Evolutionary conservation across 2,329 filamentous ascomycete genomes (phyloP).

Genomic region (Zalaria sp.): DNA sequence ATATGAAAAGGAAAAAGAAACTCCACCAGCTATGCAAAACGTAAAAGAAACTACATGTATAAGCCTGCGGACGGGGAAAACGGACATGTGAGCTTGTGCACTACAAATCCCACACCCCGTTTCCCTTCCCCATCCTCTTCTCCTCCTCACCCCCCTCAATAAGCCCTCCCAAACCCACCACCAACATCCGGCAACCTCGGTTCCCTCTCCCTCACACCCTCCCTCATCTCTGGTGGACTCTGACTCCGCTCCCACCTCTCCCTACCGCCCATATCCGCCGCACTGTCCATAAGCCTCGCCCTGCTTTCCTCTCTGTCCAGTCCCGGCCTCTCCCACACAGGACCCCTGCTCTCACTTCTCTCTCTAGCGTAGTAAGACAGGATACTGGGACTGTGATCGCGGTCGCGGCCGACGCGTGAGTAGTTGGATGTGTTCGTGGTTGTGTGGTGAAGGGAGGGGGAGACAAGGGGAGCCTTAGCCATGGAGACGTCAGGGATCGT

Average conservation of each 20-base stretch:
- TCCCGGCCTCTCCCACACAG: neutral
- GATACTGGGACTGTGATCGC: slow-evolving; percentile 8
- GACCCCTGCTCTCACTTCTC: slow-evolving; percentile 3
- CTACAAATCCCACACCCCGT: neutral
- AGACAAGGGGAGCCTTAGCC: slow-evolving; percentile 17
- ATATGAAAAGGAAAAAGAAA: too few species aligned
- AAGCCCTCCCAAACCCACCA: slow-evolving; percentile 11
- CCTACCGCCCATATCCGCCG: slow-evolving; percentile 17
- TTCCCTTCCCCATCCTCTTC: neutral
- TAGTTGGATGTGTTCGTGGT: slow-evolving; percentile 10
- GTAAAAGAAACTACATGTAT: too few species aligned
- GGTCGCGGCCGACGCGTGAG: slow-evolving; percentile 12
- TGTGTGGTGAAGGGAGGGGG: slow-evolving; percentile 14
- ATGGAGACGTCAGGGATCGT: slow-evolving; percentile 7
- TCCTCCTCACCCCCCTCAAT: neutral
- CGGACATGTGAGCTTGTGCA: neutral
- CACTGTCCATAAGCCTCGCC: slow-evolving; percentile 15
- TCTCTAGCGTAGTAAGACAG: slow-evolving; percentile 3
- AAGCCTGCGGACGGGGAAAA: too few species aligned
- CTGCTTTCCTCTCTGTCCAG: slow-evolving; percentile 13
- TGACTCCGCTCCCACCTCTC: slow-evolving; percentile 8
- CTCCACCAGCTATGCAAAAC: too few species aligned
- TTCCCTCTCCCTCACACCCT: slow-evolving; percentile 5
- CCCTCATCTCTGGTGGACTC: slow-evolving; percentile 5
- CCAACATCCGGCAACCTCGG: slow-evolving; percentile 16